Evolutionary conservation across 2,329 filamentous ascomycete genomes (phyloP).

Genomic region (Calonectria crousiana): DNA sequence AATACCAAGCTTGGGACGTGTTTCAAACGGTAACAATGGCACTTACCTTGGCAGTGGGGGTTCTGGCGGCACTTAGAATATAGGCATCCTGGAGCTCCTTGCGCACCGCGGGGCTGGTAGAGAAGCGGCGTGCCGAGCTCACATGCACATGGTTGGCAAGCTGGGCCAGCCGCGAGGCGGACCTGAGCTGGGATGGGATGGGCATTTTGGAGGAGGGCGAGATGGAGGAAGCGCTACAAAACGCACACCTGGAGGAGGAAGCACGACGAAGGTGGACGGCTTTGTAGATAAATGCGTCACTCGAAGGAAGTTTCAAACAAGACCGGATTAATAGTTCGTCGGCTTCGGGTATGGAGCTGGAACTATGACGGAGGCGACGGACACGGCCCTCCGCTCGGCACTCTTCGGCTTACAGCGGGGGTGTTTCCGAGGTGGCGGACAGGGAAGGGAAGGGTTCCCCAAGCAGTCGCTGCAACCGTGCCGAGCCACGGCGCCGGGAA

Average conservation of each 20-base stretch:
- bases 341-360: conserved; percentile 38
- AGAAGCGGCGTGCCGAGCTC: conserved; percentile 60
- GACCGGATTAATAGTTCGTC: conserved; percentile 12
- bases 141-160: conserved; percentile 56
- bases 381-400: conserved; percentile 45
- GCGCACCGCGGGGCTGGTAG: conserved; percentile 55
- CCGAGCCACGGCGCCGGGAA: conserved; percentile 36
- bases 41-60: conserved; percentile 87
- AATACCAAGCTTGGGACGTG: neutral
- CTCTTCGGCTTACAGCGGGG: conserved; percentile 54
- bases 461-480: conserved; percentile 20
- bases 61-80: conserved; percentile 90
- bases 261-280: too few species aligned
- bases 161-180: conserved; percentile 50
- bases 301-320: neutral
- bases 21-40: neutral
- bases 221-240: conserved; percentile 19
- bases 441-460: conserved; percentile 8
- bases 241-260: neutral
- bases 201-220: conserved; percentile 28
- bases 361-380: conserved; percentile 15
- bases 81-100: conserved; percentile 91
- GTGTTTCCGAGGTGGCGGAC: conserved; percentile 41
- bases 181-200: conserved; percentile 47
- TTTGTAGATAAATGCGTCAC: neutral